Percentiles rank a stretch among this genome's conserved stretches.
These are phyloP conservation scores for Penicillium sp. DNA, from an alignment of 2,329 filamentous ascomycete species.

Conservation along the genomic window DNA sequence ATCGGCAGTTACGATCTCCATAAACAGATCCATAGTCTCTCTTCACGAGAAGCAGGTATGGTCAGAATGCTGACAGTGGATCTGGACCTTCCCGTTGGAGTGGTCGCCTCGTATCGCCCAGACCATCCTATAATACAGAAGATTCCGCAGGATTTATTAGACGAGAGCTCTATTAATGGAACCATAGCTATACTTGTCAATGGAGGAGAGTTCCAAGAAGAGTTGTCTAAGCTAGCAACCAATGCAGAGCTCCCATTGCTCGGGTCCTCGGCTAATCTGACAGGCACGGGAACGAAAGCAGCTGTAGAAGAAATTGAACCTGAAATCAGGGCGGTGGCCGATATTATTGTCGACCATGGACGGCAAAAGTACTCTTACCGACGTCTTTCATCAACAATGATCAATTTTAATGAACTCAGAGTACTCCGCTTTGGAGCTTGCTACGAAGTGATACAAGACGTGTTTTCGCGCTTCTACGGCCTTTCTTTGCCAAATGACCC, in stretches of 20 bases:
- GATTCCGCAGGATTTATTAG: conserved; percentile 24
- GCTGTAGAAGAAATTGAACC: conserved; percentile 39
- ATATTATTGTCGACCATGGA: conserved; percentile 44
- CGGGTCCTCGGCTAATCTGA: conserved; percentile 42
- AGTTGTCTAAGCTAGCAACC: conserved; percentile 33
- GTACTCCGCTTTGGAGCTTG: conserved; percentile 39
- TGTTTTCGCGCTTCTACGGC: conserved; percentile 28
- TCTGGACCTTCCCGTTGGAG: conserved; percentile 36
- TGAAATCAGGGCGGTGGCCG: conserved; percentile 36
- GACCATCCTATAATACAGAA: conserved; percentile 35
- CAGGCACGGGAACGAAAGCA: conserved; percentile 38
- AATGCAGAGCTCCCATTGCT: conserved; percentile 32
- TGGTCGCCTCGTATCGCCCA: conserved; percentile 31
- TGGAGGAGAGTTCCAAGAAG: conserved; percentile 36
- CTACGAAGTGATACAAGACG: conserved; percentile 39
- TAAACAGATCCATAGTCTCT: conserved; percentile 31
- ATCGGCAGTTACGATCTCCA: conserved; percentile 37
- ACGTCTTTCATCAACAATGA: conserved; percentile 37
- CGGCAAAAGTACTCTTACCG: conserved; percentile 33
- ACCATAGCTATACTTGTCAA: conserved; percentile 40
- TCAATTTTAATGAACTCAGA: conserved; percentile 34
- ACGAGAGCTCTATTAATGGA: conserved; percentile 25
- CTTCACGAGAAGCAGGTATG: conserved; percentile 23
- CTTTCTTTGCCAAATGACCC: conserved; percentile 32
- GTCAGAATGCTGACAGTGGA: conserved; percentile 32